A percentile compares a stretch with the other conserved stretches of the same genome.
phyloP scores from a whole-genome alignment of 2,329 filamentous ascomycete species.

The Neoascochyta sp. region DNA sequence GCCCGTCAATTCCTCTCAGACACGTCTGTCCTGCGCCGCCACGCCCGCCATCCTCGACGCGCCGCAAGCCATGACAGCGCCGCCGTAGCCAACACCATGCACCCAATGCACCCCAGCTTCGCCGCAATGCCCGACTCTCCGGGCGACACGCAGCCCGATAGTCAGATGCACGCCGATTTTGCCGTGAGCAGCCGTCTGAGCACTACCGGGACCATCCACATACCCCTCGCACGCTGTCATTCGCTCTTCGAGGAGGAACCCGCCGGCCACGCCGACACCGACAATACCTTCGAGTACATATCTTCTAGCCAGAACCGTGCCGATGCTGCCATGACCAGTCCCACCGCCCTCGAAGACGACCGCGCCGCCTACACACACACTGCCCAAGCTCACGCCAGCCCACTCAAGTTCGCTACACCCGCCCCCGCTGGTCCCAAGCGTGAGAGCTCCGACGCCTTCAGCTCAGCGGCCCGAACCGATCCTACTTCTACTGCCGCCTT shows the following conservation, averaged over 20 bases:
- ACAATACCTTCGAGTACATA: constrained; percentile 13
- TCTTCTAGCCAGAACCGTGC: constrained; percentile 27
- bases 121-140: constrained; percentile 35
- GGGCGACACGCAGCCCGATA: constrained; percentile 48
- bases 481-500: constrained; percentile 41
- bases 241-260: constrained; percentile 20
- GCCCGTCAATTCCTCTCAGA: constrained; percentile 9
- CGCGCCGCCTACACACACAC: constrained; percentile 14
- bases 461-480: constrained; percentile 36
- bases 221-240: constrained; percentile 5
- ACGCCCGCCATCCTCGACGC: constrained; percentile 25
- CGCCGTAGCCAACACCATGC: constrained; percentile 20
- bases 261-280: constrained; percentile 12
- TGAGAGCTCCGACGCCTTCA: constrained; percentile 39
- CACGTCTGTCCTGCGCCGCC: constrained; percentile 10
- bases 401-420: constrained; percentile 43
- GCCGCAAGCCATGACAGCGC: constrained; percentile 31
- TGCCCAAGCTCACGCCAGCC: constrained; percentile 25
- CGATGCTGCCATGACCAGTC: constrained; percentile 27
- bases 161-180: constrained; percentile 45
- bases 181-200: constrained; percentile 27
- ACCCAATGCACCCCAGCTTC: constrained; percentile 38
- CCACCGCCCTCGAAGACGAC: constrained; percentile 28
- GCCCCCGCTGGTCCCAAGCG: constrained; percentile 41
- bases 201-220: constrained; percentile 8